A percentile compares a stretch with the other conserved stretches of the same genome.
phyloP scores from a whole-genome alignment of 2,329 filamentous ascomycete genomes.

The Pestalotiopsis fici region DNA sequence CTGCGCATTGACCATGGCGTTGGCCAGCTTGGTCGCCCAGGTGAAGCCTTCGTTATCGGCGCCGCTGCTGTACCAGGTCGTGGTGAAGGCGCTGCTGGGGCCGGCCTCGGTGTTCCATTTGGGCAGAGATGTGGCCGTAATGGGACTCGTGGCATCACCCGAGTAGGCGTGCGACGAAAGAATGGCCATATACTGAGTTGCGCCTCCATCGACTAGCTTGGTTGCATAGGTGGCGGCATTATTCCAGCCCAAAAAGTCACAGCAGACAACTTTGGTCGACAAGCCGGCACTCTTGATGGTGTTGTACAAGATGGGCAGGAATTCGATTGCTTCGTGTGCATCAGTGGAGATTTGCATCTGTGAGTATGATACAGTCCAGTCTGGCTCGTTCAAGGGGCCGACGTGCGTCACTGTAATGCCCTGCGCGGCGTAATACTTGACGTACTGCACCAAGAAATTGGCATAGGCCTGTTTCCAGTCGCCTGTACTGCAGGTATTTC shows the following conservation, averaged over 20 bases:
- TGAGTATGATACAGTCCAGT: constrained; percentile 32
- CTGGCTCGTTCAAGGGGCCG: constrained; percentile 48
- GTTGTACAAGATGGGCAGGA: constrained; percentile 35
- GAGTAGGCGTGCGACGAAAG: constrained; percentile 22
- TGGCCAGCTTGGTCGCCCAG: constrained; percentile 37
- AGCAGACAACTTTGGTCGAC: constrained; percentile 42
- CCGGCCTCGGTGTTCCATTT: constrained; percentile 50
- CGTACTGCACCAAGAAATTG: constrained; percentile 47
- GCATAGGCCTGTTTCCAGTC: constrained; percentile 52
- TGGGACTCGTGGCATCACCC: constrained; percentile 21
- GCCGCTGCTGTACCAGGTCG: constrained; percentile 41
- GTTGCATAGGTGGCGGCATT: constrained; percentile 12
- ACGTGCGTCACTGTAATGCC: constrained; percentile 46
- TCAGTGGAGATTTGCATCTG: constrained; percentile 34
- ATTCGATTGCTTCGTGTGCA: constrained; percentile 25
- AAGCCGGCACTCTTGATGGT: constrained; percentile 40
- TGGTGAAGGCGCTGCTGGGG: constrained; percentile 33
- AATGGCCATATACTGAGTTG: constrained; percentile 12
- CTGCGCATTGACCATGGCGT: constrained; percentile 44
- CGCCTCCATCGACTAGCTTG: constrained; percentile 12
- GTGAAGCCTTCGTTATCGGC: constrained; percentile 38
- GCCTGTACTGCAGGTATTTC: constrained; percentile 36
- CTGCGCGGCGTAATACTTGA: constrained; percentile 45
- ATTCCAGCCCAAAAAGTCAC: constrained; percentile 32
- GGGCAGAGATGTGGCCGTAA: constrained; percentile 25